Evolutionary conservation across 345 rosid genomes (phyloP), one percentile per base, ranked within the genome.

Genomic region (Pugionium cornutum): DNA sequence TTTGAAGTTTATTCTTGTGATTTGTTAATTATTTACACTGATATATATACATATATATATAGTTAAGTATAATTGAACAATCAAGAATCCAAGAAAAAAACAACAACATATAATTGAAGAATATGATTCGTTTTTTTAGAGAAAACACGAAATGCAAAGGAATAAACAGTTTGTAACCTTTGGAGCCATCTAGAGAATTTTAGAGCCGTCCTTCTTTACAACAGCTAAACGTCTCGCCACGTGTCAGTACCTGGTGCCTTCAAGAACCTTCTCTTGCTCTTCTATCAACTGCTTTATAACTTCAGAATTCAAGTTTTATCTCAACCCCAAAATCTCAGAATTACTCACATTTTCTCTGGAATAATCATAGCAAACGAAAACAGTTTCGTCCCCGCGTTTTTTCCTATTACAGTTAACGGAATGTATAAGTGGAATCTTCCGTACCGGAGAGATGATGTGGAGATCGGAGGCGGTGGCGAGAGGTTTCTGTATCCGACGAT

Each of bases 401-500:
- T 37, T 42, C 2, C 2, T 9, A 1, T 37, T 37, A 37, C 10
- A 2, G 1, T 37, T 37, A 37, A 2, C 2, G 42, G 25, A 55
- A 73, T 73, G 77, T 51, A 61, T 18, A 61, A 61, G 83, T 89
- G 87, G 87, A 34, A 31, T 27, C 84, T 72, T 6, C 78, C 86
- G 9, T 66, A 57, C 74, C 61, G 78, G 32, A 87, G 84, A 80
- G 37, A 6, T 52, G 95, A 90, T 74, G 70, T 83, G 80, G 97
- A 90, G 69, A 45, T 26, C 11, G 60, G 53, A 8, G 89, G 83
- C 10, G 58, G 84, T 2, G 89, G 86, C 10, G 59, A 85, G 3
- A 75, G 73, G 64, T 77, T 87, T 61, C 79, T 88, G 73, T 88
- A 86, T 56, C 97, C 97, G 62, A 73, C 73, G 87, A 88, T 90